A percentile compares a stretch with the other conserved stretches of the same genome.
Evolutionary conservation across 2,329 filamentous ascomycete genomes (phyloP).

Genomic region (Sporothrix curviconia): DNA sequence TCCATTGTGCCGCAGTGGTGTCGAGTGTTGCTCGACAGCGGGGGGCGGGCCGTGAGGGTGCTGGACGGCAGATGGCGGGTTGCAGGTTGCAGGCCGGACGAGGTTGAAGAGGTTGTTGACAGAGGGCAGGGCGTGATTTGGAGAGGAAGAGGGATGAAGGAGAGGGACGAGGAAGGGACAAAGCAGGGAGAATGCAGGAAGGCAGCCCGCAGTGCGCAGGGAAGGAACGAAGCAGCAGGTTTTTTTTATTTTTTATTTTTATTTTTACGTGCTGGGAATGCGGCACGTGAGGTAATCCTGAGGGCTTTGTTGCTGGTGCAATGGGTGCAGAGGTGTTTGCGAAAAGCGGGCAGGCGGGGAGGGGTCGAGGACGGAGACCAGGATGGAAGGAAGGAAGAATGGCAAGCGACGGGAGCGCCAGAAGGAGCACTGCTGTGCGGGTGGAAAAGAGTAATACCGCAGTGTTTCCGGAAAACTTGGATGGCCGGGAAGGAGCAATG

Average conservation of each 20-base stretch:
- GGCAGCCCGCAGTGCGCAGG: background rate
- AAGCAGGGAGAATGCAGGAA: background rate
- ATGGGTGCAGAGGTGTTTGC: background rate
- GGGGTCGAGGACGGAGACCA: constrained; percentile 12
- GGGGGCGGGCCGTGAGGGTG: background rate
- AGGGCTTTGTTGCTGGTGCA: background rate
- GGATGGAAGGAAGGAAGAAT: background rate
- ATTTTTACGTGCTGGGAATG: background rate
- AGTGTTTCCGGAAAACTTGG: background rate
- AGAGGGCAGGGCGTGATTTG: background rate
- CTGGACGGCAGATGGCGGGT: background rate
- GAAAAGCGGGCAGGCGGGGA: constrained; percentile 18
- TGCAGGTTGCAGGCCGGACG: background rate
- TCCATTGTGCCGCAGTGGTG: too few species aligned
- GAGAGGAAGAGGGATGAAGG: background rate
- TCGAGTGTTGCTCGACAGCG: too few species aligned
- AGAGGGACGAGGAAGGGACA: background rate
- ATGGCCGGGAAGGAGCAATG: background rate
- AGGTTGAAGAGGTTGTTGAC: background rate
- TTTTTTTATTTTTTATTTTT: background rate
- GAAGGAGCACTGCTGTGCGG: background rate
- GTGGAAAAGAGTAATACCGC: constrained; percentile 4
- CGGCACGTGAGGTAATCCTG: constrained; percentile 7
- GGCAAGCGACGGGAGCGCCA: background rate
- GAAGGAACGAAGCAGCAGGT: constrained; percentile 7